These are phyloP conservation scores for Leucosporidium creatinivorum DNA, from an alignment of 768 basidiomycete genomes.

Conservation along the genomic window DNA sequence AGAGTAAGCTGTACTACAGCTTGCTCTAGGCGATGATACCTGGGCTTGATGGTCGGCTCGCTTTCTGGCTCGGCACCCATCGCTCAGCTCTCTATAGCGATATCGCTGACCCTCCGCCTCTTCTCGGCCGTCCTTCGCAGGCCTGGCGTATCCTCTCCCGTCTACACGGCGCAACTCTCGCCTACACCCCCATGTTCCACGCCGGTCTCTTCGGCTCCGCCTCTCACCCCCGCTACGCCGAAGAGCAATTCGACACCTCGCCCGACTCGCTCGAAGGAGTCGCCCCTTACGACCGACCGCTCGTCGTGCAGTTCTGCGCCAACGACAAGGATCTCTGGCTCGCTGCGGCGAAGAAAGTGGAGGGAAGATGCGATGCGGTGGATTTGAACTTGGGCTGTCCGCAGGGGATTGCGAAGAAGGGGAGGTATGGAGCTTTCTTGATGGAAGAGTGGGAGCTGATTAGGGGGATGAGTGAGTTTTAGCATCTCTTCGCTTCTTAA, in stretches of 20 bases:
- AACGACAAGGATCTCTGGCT: slow-evolving; percentile 77
- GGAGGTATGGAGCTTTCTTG: slow-evolving; percentile 80
- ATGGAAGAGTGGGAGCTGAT: slow-evolving; percentile 94
- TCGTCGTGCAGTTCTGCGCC: slow-evolving; percentile 62
- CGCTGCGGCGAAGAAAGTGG: slow-evolving; percentile 65
- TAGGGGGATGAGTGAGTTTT: slow-evolving; percentile 59
- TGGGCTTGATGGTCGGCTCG: not conserved
- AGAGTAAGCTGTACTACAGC: not conserved
- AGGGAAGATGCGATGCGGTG: slow-evolving; percentile 71
- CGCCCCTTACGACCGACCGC: slow-evolving; percentile 34
- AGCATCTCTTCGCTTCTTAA: not conserved
- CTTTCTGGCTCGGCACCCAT: not conserved
- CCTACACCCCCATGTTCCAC: slow-evolving; percentile 98
- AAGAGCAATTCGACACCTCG: slow-evolving; percentile 60
- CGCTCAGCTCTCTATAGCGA: too few relatives aligned
- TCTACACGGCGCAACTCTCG: slow-evolving; percentile 73
- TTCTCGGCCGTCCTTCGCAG: slow-evolving; percentile 44
- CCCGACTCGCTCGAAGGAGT: slow-evolving; percentile 73
- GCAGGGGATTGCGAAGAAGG: slow-evolving; percentile 84
- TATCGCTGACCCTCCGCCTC: slow-evolving; percentile 3
- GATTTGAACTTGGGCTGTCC: slow-evolving; percentile 88
- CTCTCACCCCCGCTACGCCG: slow-evolving; percentile 52
- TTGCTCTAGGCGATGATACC: not conserved
- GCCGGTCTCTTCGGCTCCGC: slow-evolving; percentile 67
- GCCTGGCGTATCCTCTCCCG: slow-evolving; percentile 82